phyloP scores from a whole-genome alignment of 2,329 filamentous ascomycete species.

The Fusarium solani-melongenae region DNA sequence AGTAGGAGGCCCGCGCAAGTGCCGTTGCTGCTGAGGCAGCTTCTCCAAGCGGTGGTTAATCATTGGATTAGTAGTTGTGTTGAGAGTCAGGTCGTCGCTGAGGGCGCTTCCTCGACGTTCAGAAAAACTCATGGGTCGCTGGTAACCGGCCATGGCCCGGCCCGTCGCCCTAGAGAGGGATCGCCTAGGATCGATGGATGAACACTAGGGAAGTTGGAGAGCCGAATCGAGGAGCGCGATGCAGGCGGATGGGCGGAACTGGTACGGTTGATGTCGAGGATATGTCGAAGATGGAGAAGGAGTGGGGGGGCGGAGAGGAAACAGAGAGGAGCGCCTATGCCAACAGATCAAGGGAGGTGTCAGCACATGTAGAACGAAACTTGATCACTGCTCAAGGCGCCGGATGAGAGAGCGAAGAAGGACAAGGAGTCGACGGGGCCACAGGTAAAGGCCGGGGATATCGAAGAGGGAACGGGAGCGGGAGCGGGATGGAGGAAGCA shows the following conservation, averaged over 20 bases:
- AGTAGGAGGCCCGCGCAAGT: constrained; percentile 68
- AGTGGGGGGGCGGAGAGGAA: constrained; percentile 32
- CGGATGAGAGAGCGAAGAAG: constrained; percentile 1
- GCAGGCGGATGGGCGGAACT: constrained; percentile 13
- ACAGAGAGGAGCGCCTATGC: constrained; percentile 28
- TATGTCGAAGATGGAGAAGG: constrained; percentile 28
- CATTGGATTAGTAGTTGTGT: constrained; percentile 58
- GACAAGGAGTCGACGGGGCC: neutral
- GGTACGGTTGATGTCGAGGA: constrained; percentile 34
- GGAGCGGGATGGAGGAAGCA: constrained; percentile 28
- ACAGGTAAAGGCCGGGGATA: constrained; percentile 10
- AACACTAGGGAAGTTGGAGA: constrained; percentile 11
- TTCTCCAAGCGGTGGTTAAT: constrained; percentile 65
- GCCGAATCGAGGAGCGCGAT: constrained; percentile 24
- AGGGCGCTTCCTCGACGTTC: constrained; percentile 69
- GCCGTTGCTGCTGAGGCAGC: constrained; percentile 52
- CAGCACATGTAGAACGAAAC: constrained; percentile 37
- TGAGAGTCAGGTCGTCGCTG: constrained; percentile 67
- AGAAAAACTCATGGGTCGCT: constrained; percentile 68
- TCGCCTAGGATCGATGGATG: constrained; percentile 8
- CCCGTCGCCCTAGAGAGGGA: constrained; percentile 27
- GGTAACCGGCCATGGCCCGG: constrained; percentile 50
- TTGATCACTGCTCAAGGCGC: constrained; percentile 6
- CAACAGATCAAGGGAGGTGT: constrained; percentile 32
- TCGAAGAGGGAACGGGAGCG: constrained; percentile 19